phyloP scores from a whole-genome alignment of 1,284 basidiomycete species.

The Porodaedalea pini region DNA sequence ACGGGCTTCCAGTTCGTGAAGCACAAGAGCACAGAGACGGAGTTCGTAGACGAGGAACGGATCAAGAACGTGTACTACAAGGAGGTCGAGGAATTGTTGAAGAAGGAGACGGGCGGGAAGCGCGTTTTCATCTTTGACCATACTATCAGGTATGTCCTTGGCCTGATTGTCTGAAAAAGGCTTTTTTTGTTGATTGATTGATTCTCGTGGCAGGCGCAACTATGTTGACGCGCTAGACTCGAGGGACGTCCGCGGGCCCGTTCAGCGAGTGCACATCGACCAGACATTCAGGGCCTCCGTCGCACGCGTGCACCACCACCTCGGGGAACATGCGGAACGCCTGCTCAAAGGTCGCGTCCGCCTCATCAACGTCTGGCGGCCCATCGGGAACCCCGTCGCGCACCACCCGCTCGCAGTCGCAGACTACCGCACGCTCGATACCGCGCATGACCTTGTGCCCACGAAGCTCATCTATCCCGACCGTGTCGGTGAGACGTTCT shows the following conservation, averaged over 20 bases:
- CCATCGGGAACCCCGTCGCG: slow-evolving; percentile 42
- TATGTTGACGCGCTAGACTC: background rate
- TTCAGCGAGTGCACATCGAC: slow-evolving; percentile 48
- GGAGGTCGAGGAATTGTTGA: slow-evolving; percentile 28
- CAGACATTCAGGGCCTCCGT: slow-evolving; percentile 50
- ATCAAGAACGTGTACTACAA: slow-evolving; percentile 27
- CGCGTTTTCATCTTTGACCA: slow-evolving; percentile 31
- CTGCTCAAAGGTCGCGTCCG: slow-evolving; percentile 50
- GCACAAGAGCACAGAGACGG: slow-evolving; percentile 19
- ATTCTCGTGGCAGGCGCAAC: background rate
- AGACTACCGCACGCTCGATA: slow-evolving; percentile 41
- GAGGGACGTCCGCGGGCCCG: background rate
- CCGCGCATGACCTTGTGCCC: slow-evolving; percentile 33
- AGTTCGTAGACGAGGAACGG: slow-evolving; percentile 28
- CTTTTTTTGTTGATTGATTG: background rate
- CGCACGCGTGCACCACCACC: slow-evolving; percentile 51
- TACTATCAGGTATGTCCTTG: slow-evolving; percentile 8
- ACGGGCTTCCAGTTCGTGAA: slow-evolving; percentile 22
- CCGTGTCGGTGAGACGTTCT: slow-evolving; percentile 36
- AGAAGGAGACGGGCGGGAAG: slow-evolving; percentile 28
- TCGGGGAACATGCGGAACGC: slow-evolving; percentile 43
- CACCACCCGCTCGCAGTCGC: slow-evolving; percentile 48
- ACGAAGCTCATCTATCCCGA: slow-evolving; percentile 34
- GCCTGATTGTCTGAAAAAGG: slow-evolving; percentile 7
- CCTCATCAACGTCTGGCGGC: slow-evolving; percentile 56